Percentiles rank a stretch among this genome's conserved stretches.
phyloP scores from a whole-genome alignment of 768 basidiomycete species.

The Suillus subalutaceus region DNA sequence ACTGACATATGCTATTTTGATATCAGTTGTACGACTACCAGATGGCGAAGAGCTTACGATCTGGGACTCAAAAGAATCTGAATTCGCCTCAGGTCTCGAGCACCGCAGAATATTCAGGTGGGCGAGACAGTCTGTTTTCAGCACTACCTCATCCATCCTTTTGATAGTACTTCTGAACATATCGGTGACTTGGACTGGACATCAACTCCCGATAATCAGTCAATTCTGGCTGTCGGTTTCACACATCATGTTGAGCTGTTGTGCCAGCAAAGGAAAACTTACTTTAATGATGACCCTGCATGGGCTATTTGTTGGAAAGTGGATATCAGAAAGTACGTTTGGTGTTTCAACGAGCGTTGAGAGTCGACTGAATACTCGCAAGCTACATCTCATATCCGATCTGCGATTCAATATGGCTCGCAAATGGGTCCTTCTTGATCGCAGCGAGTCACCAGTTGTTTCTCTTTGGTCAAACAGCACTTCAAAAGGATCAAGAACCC shows the following conservation, averaged over 20 bases:
- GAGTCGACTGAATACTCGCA: conserved; percentile 7
- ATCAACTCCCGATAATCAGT: conserved; percentile 86
- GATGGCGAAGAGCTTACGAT: conserved; percentile 85
- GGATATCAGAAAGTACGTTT: conserved; percentile 67
- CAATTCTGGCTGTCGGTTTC: conserved; percentile 90
- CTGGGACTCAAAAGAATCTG: conserved; percentile 95
- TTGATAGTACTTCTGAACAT: conserved; percentile 44
- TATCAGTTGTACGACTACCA: conserved; percentile 58
- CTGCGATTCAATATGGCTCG: conserved; percentile 89
- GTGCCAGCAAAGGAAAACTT: conserved; percentile 92
- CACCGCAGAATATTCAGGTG: conserved; percentile 66
- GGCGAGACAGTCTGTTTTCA: conserved; percentile 19
- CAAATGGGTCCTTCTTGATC: conserved; percentile 79
- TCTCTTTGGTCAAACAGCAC: conserved; percentile 62
- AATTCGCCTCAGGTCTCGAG: conserved; percentile 91
- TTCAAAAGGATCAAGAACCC: conserved; percentile 22
- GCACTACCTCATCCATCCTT: conserved; percentile 1
- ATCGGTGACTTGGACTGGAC: conserved; percentile 93
- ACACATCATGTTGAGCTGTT: conserved; percentile 77
- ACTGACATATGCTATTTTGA: conserved; percentile 10
- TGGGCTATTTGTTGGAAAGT: conserved; percentile 77
- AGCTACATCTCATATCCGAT: conserved; percentile 82
- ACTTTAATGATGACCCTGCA: conserved; percentile 80
- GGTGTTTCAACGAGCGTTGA: background rate
- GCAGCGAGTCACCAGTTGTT: conserved; percentile 84